Base-by-base conservation (phyloP, 163 green algal species). In the Volvox carteri region DNA sequence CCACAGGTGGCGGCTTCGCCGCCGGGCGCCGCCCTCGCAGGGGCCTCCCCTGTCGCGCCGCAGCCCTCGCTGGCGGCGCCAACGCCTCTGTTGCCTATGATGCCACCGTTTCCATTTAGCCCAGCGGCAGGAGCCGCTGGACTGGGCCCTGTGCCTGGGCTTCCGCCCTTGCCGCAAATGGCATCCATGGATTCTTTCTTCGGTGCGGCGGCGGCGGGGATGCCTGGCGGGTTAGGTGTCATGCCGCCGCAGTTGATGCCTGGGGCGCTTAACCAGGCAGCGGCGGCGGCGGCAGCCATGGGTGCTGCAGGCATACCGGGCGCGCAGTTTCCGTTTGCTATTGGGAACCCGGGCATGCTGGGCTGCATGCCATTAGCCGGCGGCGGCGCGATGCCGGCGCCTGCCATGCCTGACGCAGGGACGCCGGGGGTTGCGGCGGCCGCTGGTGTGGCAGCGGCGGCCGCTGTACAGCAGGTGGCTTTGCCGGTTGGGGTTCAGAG, bases 161-260 rank as follows among this genome's bases (percentile, higher is more conserved):
- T 85, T 33, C 39, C 52, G 72, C 52, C 56, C 18, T n/a, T n/a
- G n/a, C n/a, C n/a, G n/a, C n/a, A n/a, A n/a, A n/a, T n/a, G n/a
- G n/a, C n/a, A n/a, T n/a, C n/a, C n/a, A 80, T 33, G 44, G 62
- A 67, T 37, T 54, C 44, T 44, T 87, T 86, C 78, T 76, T 78
- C 21, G 79, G 62, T 25, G 62, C 39, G 21, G 41, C 58, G 21
- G 41, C 58, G 16, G 39, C n/a, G 21, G 62, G 52, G 7, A 78
- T 87, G 79, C 79, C 79, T 39, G 78, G 78, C 8, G 79, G 7
- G 12, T 56, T 87, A 37, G 77, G 87, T 5, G 54, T 84, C 12
- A 84, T 91, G 78, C 54, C 70, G 4, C 50, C 54, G 72, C 0
- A n/a, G 23, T 68, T 88, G 70, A 78, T 91, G 78, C 37, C 86